These are phyloP conservation scores for Lophiotrema nucula DNA, from an alignment of 495 filamentous ascomycete species.

Conservation along the genomic window DNA sequence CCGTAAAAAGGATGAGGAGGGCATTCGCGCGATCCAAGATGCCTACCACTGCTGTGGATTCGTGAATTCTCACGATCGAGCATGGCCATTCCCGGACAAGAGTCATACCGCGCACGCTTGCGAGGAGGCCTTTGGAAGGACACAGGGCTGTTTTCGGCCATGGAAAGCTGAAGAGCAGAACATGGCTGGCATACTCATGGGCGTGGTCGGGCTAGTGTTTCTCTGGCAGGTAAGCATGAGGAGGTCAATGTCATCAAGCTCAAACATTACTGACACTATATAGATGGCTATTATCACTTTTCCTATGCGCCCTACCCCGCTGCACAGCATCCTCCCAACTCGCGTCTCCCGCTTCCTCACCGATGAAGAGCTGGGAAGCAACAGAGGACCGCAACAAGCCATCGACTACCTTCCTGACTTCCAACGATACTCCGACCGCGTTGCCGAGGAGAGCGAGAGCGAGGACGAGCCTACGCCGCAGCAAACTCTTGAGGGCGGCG, in stretches of 20 bases:
- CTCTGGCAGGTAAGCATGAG: constrained; percentile 38
- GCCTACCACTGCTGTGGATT: constrained; percentile 65
- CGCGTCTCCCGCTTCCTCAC: constrained; percentile 16
- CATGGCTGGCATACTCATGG: constrained; percentile 39
- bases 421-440: constrained; percentile 16
- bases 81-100: constrained; percentile 54
- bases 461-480: constrained; percentile 6
- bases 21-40: constrained; percentile 63
- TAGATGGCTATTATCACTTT: constrained; percentile 24
- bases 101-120: constrained; percentile 31
- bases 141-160: constrained; percentile 21
- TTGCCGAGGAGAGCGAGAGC: not conserved
- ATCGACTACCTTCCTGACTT: constrained; percentile 19
- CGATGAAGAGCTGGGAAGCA: constrained; percentile 18
- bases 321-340: constrained; percentile 16
- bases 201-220: constrained; percentile 37
- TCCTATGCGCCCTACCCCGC: constrained; percentile 14
- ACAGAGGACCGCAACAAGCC: constrained; percentile 9
- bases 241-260: not conserved
- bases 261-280: not conserved
- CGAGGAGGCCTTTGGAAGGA: constrained; percentile 30
- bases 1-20: constrained; percentile 45
- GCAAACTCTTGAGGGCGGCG: constrained; percentile 7
- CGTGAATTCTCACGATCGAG: constrained; percentile 52
- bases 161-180: constrained; percentile 40